These are phyloP conservation scores for Penicillium janthinellum DNA, from an alignment of 2,329 filamentous ascomycete genomes.

Conservation along the genomic window DNA sequence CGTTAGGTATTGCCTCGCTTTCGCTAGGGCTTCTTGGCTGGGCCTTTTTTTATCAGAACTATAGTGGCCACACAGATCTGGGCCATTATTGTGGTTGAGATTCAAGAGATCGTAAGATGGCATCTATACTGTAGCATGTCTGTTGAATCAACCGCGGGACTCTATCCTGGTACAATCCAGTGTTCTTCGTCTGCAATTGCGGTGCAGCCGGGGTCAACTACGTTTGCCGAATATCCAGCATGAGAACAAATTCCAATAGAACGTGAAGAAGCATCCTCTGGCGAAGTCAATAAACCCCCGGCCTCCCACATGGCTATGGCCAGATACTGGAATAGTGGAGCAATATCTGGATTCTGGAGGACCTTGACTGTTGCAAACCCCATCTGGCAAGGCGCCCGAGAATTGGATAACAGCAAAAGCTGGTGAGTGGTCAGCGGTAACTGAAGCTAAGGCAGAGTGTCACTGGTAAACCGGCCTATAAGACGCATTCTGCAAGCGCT, in stretches of 20 bases:
- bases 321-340: not conserved
- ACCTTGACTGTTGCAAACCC: not conserved
- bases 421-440: conserved; percentile 19
- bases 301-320: conserved; percentile 1
- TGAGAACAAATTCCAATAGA: not conserved
- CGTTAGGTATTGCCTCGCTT: conserved; percentile 6
- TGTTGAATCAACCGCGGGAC: not conserved
- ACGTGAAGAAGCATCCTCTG: not conserved
- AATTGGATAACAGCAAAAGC: conserved; percentile 3
- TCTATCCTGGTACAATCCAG: not conserved
- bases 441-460: conserved; percentile 14
- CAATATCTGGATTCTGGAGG: not conserved
- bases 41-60: conserved; percentile 1
- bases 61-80: conserved; percentile 1
- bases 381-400: not conserved
- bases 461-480: conserved; percentile 27
- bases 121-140: not conserved
- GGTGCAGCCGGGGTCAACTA: not conserved
- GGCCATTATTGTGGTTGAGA: not conserved
- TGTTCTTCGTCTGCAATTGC: not conserved
- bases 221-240: not conserved
- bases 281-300: not conserved
- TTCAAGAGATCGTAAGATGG: not conserved
- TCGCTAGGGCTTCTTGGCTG: not conserved
- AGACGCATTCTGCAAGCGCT: conserved; percentile 35